Evolutionary conservation across 192 early-diverging fungal genomes (phyloP).

Genomic region (Lunasporangiospora selenospora): DNA sequence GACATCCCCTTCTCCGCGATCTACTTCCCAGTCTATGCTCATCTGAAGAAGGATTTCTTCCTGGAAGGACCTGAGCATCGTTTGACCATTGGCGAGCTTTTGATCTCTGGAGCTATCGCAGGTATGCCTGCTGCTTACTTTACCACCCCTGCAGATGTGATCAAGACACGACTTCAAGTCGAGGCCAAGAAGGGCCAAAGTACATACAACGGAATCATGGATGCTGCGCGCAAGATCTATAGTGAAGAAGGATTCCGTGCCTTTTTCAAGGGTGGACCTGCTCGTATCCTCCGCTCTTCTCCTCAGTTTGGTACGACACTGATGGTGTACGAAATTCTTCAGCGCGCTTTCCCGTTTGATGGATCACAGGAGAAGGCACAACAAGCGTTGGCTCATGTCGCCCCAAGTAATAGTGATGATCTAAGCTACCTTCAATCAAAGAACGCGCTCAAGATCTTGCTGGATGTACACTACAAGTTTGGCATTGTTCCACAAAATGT

Average conservation of each 20-base stretch:
- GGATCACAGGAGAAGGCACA: slow-evolving; percentile 21
- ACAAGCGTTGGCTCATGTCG: slow-evolving; percentile 21
- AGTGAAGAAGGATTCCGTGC: slow-evolving; percentile 92
- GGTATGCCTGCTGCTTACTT: slow-evolving; percentile 98
- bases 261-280: slow-evolving; percentile 97
- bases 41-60: slow-evolving; percentile 94
- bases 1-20: slow-evolving; percentile 98
- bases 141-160: slow-evolving; percentile 97
- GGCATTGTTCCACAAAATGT: slow-evolving; percentile 36
- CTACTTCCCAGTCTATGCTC: slow-evolving; percentile 98
- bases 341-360: slow-evolving; percentile 66
- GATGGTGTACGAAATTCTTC: slow-evolving; percentile 90
- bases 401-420: slow-evolving; percentile 23
- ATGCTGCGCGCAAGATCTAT: slow-evolving; percentile 88
- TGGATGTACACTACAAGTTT: slow-evolving; percentile 54
- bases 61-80: slow-evolving; percentile 81
- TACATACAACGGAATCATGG: slow-evolving; percentile 82
- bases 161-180: slow-evolving; percentile 97
- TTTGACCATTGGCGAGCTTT: slow-evolving; percentile 68
- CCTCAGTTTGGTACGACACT: slow-evolving; percentile 98
- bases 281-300: slow-evolving; percentile 91
- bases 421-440: slow-evolving; percentile 54
- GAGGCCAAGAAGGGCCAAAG: slow-evolving; percentile 90
- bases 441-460: slow-evolving; percentile 63
- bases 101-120: slow-evolving; percentile 90